Evolutionary conservation across 2,329 filamentous ascomycete species (phyloP).

Genomic region (Phaeosphaeria sp.): DNA sequence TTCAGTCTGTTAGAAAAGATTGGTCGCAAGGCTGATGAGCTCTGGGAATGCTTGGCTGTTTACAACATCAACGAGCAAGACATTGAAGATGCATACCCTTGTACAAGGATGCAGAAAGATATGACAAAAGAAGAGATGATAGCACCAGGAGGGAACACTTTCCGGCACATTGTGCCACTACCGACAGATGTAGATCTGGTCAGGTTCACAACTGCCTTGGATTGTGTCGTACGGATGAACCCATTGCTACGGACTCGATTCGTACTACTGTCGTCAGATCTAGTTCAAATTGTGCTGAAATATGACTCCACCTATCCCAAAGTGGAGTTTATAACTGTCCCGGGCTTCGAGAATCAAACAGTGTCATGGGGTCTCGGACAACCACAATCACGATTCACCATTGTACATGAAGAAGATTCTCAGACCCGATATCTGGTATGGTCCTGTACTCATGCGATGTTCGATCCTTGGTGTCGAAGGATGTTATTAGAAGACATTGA

Average conservation of each 20-base stretch:
- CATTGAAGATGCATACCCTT: neutral
- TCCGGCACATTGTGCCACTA: neutral
- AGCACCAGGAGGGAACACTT: neutral
- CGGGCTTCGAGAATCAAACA: neutral
- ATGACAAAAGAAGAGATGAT: neutral
- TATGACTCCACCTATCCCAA: neutral
- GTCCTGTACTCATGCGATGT: neutral
- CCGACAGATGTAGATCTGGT: neutral
- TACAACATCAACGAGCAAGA: neutral
- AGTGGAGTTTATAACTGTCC: neutral
- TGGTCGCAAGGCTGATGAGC: neutral
- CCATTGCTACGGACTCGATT: neutral
- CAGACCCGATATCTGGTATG: neutral
- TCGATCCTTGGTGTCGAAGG: neutral
- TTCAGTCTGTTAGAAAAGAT: neutral
- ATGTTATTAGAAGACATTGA: slow-evolving; percentile 1
- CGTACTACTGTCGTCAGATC: neutral
- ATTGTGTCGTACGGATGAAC: neutral
- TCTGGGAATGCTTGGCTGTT: neutral
- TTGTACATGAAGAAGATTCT: neutral
- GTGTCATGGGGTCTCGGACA: neutral
- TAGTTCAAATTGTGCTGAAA: neutral
- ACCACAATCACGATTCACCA: neutral
- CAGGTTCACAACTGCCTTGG: neutral
- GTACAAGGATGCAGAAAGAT: neutral